Percentiles rank a stretch among this genome's conserved stretches.
Evolutionary conservation across 306 rosid species (phyloP).

Genomic region (Citrullus mucosospermus): DNA sequence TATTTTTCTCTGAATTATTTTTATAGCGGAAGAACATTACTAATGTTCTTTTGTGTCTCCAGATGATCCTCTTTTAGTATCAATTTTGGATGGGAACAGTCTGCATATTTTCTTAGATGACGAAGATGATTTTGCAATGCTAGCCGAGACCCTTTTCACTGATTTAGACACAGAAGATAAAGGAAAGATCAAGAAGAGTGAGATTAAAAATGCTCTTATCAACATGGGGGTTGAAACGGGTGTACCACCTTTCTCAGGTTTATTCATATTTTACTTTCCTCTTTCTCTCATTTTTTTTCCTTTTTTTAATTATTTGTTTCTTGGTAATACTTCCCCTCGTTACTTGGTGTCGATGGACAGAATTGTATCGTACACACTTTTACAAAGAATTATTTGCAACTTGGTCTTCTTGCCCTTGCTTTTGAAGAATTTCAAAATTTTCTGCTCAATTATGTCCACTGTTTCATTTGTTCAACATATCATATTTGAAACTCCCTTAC

Average conservation of each 20-base stretch:
- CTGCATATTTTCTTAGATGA: conserved; percentile 57
- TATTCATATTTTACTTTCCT: neutral
- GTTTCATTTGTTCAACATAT: neutral
- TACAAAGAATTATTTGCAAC: neutral
- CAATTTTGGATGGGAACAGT: conserved; percentile 70
- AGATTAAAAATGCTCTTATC: conserved; percentile 57
- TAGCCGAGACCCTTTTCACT: conserved; percentile 75
- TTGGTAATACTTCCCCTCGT: neutral
- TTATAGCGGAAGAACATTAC: neutral
- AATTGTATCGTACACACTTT: neutral
- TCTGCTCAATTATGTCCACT: neutral
- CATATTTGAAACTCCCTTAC: neutral
- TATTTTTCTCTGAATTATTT: neutral
- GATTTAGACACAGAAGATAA: conserved; percentile 77
- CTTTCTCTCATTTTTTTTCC: neutral
- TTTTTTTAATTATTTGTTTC: neutral
- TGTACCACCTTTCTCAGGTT: conserved; percentile 90
- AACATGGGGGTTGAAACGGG: conserved; percentile 95
- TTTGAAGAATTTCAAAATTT: neutral
- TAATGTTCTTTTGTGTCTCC: neutral
- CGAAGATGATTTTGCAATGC: conserved; percentile 94
- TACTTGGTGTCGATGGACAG: neutral
- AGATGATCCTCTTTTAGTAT: conserved; percentile 76
- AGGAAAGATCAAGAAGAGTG: conserved; percentile 74
- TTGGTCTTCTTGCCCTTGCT: neutral